Conservation (phyloP, 768 basidiomycete species). For the Boletus reticulatus region DNA sequence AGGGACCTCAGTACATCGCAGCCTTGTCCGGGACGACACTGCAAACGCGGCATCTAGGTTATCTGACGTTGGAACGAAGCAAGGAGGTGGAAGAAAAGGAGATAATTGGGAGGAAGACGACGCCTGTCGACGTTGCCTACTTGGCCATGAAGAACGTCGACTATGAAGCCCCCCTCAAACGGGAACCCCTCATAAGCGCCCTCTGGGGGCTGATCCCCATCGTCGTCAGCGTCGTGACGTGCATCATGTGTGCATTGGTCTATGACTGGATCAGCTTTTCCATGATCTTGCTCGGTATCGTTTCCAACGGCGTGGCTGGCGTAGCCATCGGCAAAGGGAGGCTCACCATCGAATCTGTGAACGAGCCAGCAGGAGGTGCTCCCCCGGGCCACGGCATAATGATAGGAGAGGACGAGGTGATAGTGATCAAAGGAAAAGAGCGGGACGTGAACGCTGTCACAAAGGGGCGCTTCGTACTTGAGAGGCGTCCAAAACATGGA, state of each 20-base stretch:
- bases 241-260: slow-evolving; percentile 19
- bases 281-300: slow-evolving; percentile 32
- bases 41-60: slow-evolving; percentile 25
- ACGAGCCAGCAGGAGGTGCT: slow-evolving; percentile 10
- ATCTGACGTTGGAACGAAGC: slow-evolving; percentile 22
- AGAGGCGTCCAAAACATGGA: neutral
- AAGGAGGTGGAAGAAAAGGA: neutral
- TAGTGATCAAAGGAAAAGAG: slow-evolving; percentile 28
- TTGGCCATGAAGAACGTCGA: slow-evolving; percentile 12
- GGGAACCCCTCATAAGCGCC: neutral
- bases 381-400: slow-evolving; percentile 33
- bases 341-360: slow-evolving; percentile 12
- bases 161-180: neutral
- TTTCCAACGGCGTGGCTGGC: slow-evolving; percentile 30
- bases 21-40: slow-evolving; percentile 31
- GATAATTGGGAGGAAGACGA: slow-evolving; percentile 10
- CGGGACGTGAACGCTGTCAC: slow-evolving; percentile 28
- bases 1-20: slow-evolving; percentile 29
- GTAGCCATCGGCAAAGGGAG: slow-evolving; percentile 23
- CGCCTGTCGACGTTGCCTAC: slow-evolving; percentile 12
- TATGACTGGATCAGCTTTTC: slow-evolving; percentile 30
- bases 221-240: slow-evolving; percentile 18
- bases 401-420: slow-evolving; percentile 12
- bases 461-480: slow-evolving; percentile 26
- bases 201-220: slow-evolving; percentile 26